Base-by-base conservation (phyloP, 441 rosid species). In the Rhodomyrtus psidioides region DNA sequence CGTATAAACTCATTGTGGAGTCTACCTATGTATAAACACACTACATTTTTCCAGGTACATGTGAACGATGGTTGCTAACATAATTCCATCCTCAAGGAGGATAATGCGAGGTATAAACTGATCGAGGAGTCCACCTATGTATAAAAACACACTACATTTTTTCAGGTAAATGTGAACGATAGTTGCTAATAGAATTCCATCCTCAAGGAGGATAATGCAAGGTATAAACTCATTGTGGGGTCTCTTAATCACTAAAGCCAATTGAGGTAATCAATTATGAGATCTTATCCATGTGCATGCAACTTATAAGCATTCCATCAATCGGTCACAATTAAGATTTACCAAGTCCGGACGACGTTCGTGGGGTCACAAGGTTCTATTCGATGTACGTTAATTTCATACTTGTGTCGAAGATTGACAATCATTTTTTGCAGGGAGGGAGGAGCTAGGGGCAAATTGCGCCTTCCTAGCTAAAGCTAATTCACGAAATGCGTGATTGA, bases 361-460 rank as follows among this genome's bases (percentile, higher is more conserved):
- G 1, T 21, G 79, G 2, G n/a, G n/a, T 2, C 49, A 19, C 34
- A 39, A 21, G 5, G 9, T 70, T 70, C n/a, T 6, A 21, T 34
- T 10, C 49, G 49, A 34, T 19, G 79, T 19, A 34, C 46, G 5
- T 34, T 9, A 19, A 65, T 65, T 65, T 65, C 46, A 10, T 34
- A 34, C 17, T 21, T 2, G 2, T 10, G 15, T 24, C 2, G 0
- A 1, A 5, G 8, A 70, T 70, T 7, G 1, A 21, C 2, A 1
- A 34, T 21, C n/a, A 21, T 70, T 70, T 70, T 65, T 70, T 39
- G 79, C 49, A 34, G 5, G 79, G 4, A 2, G 49, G 5, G 79
- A 70, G 15, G n/a, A 70, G 44, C 0, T 21, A 3, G 79, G 79
- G 15, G 6, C 5, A 70, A 39, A 23, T 65, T 19, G 26, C 0